phyloP scores from a whole-genome alignment of 768 basidiomycete species.

The Serendipita indica region DNA sequence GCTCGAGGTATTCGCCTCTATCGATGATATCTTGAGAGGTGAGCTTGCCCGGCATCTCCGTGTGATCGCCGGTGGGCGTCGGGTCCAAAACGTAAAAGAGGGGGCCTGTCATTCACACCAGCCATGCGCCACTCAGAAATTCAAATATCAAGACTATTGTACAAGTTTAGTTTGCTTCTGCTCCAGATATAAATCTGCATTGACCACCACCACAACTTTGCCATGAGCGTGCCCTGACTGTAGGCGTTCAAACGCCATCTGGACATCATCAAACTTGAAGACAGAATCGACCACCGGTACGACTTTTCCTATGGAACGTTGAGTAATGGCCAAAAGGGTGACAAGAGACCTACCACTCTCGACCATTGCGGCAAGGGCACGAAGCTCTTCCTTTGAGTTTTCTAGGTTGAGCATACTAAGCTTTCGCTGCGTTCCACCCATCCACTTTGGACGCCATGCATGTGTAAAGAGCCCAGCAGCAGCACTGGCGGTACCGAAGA shows the following conservation, averaged over 20 bases:
- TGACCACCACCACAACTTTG: constrained; percentile 39
- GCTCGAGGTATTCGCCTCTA: constrained; percentile 63
- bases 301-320: constrained; percentile 29
- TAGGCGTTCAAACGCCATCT: constrained; percentile 47
- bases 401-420: constrained; percentile 27
- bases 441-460: constrained; percentile 28
- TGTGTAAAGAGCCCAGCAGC: not conserved
- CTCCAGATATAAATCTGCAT: constrained; percentile 12
- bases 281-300: constrained; percentile 46
- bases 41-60: constrained; percentile 20
- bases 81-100: not conserved
- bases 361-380: constrained; percentile 26
- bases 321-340: not conserved
- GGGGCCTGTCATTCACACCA: not conserved
- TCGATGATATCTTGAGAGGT: constrained; percentile 65
- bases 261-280: constrained; percentile 37
- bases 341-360: constrained; percentile 27
- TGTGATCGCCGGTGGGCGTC: not conserved
- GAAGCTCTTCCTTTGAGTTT: constrained; percentile 25
- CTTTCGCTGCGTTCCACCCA: constrained; percentile 37
- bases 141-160: too few species aligned
- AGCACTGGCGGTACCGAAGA: constrained; percentile 22
- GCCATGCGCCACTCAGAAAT: too few species aligned
- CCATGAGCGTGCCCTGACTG: constrained; percentile 44
- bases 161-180: not conserved